These are phyloP conservation scores for Halophytophthora polymorphica DNA, from an alignment of 352 stramenopile species.

Conservation along the genomic window DNA sequence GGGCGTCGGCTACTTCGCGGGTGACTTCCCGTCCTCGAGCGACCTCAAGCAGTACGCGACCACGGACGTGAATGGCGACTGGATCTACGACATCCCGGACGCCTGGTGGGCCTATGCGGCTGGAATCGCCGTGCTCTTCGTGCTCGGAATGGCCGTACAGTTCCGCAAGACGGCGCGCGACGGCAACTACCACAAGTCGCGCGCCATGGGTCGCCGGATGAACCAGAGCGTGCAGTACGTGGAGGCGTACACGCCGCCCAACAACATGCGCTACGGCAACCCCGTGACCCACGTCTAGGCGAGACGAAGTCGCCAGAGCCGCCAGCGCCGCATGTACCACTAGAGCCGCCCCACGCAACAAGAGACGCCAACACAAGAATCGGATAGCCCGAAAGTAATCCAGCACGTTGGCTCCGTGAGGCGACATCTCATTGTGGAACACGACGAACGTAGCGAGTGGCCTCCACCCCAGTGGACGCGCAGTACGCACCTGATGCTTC, in stretches of 20 bases:
- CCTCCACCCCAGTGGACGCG: too few relatives aligned
- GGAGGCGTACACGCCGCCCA: constrained; percentile 21
- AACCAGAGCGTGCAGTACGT: constrained; percentile 30
- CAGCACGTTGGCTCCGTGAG: too few relatives aligned
- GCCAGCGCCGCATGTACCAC: not conserved
- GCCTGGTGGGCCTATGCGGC: constrained; percentile 62
- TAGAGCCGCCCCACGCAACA: too few relatives aligned
- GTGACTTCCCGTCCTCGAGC: constrained; percentile 47
- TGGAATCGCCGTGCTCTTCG: constrained; percentile 49
- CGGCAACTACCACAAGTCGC: constrained; percentile 29
- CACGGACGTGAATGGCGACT: constrained; percentile 36
- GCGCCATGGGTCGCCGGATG: constrained; percentile 14
- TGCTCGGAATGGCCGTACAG: constrained; percentile 53
- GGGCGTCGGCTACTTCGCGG: constrained; percentile 64
- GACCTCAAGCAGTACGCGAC: constrained; percentile 46
- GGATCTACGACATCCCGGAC: constrained; percentile 51
- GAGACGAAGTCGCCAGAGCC: too few relatives aligned
- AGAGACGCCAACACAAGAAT: too few relatives aligned
- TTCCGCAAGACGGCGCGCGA: constrained; percentile 52
- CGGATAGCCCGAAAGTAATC: too few relatives aligned
- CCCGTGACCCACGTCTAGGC: constrained; percentile 31
- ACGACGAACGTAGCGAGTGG: too few relatives aligned
- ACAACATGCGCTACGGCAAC: constrained; percentile 28
- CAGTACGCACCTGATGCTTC: too few relatives aligned
- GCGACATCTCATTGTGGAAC: too few relatives aligned